phyloP scores from a whole-genome alignment of 78 protist species.

The Anaeramoeba ignava region DNA sequence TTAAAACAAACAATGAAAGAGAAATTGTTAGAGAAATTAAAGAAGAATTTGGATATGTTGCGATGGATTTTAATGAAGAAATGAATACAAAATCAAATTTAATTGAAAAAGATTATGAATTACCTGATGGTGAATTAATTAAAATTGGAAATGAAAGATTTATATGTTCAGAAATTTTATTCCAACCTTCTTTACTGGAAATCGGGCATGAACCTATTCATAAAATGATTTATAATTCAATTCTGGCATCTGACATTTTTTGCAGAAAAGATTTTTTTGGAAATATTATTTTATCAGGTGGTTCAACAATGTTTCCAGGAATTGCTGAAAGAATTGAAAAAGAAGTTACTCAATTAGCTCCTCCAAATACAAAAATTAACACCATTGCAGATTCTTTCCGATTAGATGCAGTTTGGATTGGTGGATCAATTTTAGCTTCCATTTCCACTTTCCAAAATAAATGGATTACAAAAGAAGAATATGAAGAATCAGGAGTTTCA shows the following conservation, averaged over 20 bases:
- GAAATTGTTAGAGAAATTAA: neutral
- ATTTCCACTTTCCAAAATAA: neutral
- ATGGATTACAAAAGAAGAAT: neutral
- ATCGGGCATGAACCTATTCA: neutral
- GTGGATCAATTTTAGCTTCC: neutral
- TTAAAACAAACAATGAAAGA: neutral
- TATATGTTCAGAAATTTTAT: neutral
- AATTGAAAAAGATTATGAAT: neutral
- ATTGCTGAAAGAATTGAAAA: neutral
- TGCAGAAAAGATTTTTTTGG: neutral
- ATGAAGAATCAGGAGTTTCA: neutral
- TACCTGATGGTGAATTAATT: neutral
- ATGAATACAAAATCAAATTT: neutral
- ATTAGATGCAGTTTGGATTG: neutral
- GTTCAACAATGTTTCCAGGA: constrained; percentile 2
- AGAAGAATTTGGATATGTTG: neutral
- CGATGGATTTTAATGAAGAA: neutral
- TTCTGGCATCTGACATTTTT: neutral
- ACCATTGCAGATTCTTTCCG: neutral
- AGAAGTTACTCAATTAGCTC: neutral
- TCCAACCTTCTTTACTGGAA: neutral
- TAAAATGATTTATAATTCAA: neutral
- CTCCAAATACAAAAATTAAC: neutral
- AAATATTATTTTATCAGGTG: neutral
- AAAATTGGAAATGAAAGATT: neutral